These are phyloP conservation scores for Pleurotus platypus DNA, from an alignment of 768 basidiomycete species.

Conservation along the genomic window DNA sequence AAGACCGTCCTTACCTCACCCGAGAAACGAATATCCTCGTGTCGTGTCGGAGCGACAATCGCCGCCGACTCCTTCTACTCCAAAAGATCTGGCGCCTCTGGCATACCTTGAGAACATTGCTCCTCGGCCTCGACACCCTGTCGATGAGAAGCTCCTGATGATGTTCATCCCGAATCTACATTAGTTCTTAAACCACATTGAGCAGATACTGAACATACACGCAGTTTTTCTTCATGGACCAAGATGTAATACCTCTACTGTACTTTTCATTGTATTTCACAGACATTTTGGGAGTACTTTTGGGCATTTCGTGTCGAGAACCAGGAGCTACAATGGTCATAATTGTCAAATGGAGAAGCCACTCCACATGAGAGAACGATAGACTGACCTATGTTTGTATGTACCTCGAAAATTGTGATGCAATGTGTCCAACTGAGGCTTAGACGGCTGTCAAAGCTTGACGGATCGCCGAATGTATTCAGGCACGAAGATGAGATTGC, in stretches of 20 bases:
- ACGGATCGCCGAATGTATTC: not conserved
- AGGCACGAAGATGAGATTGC: not conserved
- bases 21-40: conserved; percentile 1
- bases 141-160: conserved; percentile 33
- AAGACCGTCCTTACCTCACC: conserved; percentile 1
- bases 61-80: conserved; percentile 26
- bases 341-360: not conserved
- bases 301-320: not conserved
- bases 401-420: conserved; percentile 1
- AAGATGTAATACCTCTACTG: not conserved
- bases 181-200: not conserved
- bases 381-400: not conserved
- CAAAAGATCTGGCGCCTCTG: conserved; percentile 54
- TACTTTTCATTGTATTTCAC: not conserved
- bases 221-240: not conserved
- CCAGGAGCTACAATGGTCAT: not conserved
- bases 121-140: conserved; percentile 62
- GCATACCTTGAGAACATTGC: conserved; percentile 65
- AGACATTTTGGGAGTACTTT: not conserved
- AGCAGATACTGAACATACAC: not conserved
- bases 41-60: not conserved
- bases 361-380: not conserved
- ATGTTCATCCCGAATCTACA: conserved; percentile 3
- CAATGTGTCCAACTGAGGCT: conserved; percentile 6
- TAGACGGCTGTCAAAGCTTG: not conserved